Evolutionary conservation across 441 rosid genomes (phyloP).

Genomic region (Bocquillonia castaneifolia): DNA sequence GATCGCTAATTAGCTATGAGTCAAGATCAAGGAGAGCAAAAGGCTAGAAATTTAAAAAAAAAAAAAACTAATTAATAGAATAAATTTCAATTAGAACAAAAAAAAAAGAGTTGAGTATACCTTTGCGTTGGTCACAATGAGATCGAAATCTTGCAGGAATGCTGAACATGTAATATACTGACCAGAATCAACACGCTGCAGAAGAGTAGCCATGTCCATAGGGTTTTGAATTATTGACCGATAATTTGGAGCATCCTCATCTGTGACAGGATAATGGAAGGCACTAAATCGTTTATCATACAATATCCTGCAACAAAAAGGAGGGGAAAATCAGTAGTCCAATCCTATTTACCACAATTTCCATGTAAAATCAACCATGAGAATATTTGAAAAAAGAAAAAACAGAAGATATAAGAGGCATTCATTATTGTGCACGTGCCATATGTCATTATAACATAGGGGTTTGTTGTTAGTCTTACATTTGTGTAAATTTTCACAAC

Average conservation of each 20-base stretch:
- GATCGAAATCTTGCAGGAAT: conserved; percentile 84
- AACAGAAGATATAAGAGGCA: neutral
- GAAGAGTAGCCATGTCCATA: conserved; percentile 86
- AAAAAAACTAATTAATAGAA: neutral
- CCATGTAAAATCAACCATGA: neutral
- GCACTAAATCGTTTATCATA: conserved; percentile 88
- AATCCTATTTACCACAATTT: neutral
- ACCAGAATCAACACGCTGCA: conserved; percentile 90
- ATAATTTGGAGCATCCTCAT: conserved; percentile 98
- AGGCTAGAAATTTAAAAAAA: neutral
- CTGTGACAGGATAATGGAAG: conserved; percentile 90
- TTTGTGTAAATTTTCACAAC: too few relatives aligned
- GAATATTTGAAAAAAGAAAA: neutral
- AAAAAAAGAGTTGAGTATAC: conserved; percentile 28
- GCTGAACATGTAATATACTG: conserved; percentile 77
- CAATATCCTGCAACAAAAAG: conserved; percentile 54
- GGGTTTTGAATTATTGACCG: conserved; percentile 85
- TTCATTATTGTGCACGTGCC: neutral
- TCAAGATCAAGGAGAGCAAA: neutral
- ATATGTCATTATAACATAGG: neutral
- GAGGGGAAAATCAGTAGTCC: neutral
- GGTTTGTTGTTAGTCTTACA: neutral
- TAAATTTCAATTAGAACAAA: neutral
- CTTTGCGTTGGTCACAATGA: conserved; percentile 88
- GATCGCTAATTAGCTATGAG: neutral